Percentiles rank a stretch among this genome's conserved stretches.
Evolutionary conservation across 2,329 filamentous ascomycete genomes (phyloP).

Genomic region (Microsporum ferrugineum): DNA sequence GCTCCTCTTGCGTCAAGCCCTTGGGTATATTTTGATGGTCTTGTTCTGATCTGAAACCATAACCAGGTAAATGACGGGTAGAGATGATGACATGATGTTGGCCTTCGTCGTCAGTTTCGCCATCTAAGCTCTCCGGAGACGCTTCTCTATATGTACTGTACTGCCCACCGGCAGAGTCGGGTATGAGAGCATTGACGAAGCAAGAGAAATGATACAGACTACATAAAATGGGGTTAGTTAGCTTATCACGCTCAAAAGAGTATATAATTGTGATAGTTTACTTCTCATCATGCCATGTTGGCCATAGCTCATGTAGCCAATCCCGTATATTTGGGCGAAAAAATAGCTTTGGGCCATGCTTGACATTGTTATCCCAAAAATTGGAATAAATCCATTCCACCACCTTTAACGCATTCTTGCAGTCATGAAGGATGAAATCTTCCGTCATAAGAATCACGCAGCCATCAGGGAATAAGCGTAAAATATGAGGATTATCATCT

Average conservation of each 20-base stretch:
- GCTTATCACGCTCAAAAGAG: neutral
- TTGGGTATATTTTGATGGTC: slow-evolving; percentile 18
- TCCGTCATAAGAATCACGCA: slow-evolving; percentile 32
- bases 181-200: slow-evolving; percentile 21
- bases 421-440: slow-evolving; percentile 26
- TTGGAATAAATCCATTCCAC: slow-evolving; percentile 27
- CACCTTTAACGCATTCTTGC: slow-evolving; percentile 22
- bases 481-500: slow-evolving; percentile 19
- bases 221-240: neutral
- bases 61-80: slow-evolving; percentile 18
- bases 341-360: slow-evolving; percentile 29
- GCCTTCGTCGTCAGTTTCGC: slow-evolving; percentile 17
- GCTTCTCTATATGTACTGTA: slow-evolving; percentile 9
- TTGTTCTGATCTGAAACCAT: slow-evolving; percentile 20
- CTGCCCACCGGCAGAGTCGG: slow-evolving; percentile 10
- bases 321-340: slow-evolving; percentile 27
- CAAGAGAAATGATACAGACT: slow-evolving; percentile 18
- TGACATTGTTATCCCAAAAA: slow-evolving; percentile 15
- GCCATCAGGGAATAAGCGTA: slow-evolving; percentile 31
- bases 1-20: slow-evolving; percentile 20
- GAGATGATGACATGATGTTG: slow-evolving; percentile 23
- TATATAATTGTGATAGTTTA: slow-evolving; percentile 12
- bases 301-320: slow-evolving; percentile 22
- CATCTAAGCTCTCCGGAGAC: slow-evolving; percentile 16
- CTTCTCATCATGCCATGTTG: slow-evolving; percentile 14